phyloP scores from a whole-genome alignment of 768 basidiomycete genomes.

The Trametes gibbosa region DNA sequence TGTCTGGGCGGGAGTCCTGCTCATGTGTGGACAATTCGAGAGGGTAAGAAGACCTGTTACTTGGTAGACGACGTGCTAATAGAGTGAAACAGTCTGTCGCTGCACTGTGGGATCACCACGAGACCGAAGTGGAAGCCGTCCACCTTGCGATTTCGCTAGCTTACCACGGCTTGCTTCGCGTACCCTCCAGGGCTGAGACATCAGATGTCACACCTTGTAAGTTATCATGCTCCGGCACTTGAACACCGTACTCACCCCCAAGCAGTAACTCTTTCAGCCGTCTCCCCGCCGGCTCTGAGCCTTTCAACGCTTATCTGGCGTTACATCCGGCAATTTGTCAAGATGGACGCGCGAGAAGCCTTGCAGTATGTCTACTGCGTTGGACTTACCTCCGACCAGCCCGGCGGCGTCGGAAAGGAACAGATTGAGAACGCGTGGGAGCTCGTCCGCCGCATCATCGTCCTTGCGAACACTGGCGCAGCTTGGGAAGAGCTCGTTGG shows the following conservation, averaged over 20 bases:
- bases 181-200: constrained; percentile 77
- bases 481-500: constrained; percentile 94
- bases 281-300: constrained; percentile 68
- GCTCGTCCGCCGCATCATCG: constrained; percentile 73
- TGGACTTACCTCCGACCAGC: constrained; percentile 72
- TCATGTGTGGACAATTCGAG: constrained; percentile 95
- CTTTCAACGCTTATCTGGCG: constrained; percentile 87
- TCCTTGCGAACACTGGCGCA: constrained; percentile 71
- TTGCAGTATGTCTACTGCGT: constrained; percentile 93
- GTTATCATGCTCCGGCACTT: constrained; percentile 27
- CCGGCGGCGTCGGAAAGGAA: constrained; percentile 70
- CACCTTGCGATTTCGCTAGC: constrained; percentile 90
- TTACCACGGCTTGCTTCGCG: constrained; percentile 88
- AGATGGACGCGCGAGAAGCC: constrained; percentile 90
- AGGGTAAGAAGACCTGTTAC: constrained; percentile 47
- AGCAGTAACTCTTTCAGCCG: constrained; percentile 68
- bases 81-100: constrained; percentile 68
- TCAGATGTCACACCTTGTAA: constrained; percentile 81
- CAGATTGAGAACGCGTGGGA: constrained; percentile 84
- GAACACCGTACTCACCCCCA: background rate
- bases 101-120: constrained; percentile 81
- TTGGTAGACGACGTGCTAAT: background rate
- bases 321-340: constrained; percentile 89
- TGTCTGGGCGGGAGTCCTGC: constrained; percentile 78
- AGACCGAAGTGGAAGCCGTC: constrained; percentile 89